phyloP scores from a whole-genome alignment of 257 asterid species.

The Ocimum tenuiflorum region DNA sequence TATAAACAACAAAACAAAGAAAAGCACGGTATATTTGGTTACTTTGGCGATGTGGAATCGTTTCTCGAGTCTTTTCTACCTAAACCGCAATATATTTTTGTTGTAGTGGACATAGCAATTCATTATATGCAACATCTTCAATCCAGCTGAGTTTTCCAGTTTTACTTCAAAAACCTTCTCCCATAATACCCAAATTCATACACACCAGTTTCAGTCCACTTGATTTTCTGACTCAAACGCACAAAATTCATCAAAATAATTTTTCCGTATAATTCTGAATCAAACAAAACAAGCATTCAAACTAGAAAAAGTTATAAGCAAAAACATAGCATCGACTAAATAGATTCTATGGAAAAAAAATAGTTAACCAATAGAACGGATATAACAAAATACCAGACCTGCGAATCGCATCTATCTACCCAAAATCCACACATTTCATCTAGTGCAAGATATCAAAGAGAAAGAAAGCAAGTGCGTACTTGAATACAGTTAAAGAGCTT shows the following conservation, averaged over 20 bases:
- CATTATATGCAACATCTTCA: not conserved
- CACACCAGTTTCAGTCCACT: not conserved
- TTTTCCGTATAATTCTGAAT: not conserved
- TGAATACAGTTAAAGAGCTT: conserved; percentile 79
- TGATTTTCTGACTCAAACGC: no score
- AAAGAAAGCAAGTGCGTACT: conserved; percentile 25
- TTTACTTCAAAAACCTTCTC: not conserved
- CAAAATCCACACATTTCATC: no score
- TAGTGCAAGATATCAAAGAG: no score
- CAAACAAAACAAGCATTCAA: not conserved
- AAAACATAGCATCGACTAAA: not conserved
- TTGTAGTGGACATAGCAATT: not conserved
- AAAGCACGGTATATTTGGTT: not conserved
- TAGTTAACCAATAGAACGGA: not conserved
- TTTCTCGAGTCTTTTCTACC: no score
- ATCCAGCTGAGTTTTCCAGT: not conserved
- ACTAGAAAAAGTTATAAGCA: not conserved
- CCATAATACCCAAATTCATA: not conserved
- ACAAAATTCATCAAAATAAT: not conserved
- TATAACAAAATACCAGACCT: no score
- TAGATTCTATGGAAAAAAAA: not conserved
- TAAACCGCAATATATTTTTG: not conserved
- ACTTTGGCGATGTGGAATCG: not conserved
- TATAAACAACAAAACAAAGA: not conserved
- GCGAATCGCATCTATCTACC: no score